Evolutionary conservation across 2,329 filamentous ascomycete genomes (phyloP), one percentile per base, ranked within the genome.

Genomic region (Diaporthe sp.): DNA sequence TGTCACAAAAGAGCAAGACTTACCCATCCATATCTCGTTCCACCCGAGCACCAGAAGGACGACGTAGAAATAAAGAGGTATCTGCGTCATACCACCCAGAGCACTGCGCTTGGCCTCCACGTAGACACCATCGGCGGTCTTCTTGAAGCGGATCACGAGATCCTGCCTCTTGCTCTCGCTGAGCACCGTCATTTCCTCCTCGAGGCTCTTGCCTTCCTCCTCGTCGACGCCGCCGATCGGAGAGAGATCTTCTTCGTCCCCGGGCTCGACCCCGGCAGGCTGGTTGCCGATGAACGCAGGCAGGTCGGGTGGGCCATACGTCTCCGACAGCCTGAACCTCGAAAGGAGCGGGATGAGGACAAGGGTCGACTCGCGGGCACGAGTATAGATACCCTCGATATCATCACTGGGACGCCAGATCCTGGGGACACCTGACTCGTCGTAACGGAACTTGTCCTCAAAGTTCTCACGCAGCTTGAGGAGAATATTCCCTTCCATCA

Each of bases 361-460:
- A 72, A 99, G 89, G 0, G 97, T 99, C 7, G 95, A 97, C 85
- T 98, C 96, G 78, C 96, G 92, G 4, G 97, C 96, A 78, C 92
- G 93, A 49, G 95, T 98, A 85, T 98, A 99, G 57, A 97, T 88
- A 61, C 96, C 96, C 86, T 99, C 97, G 77, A 99, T 99, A 82
- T 99, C 97, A 82, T 99, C 97, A 2, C 93, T 96, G 1, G 97
- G 97, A 34, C 96, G 92, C 97, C 97, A 99, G 84, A 99, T 98
- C 76, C 97, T 91, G 7, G 97, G 97, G 6, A 99, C 97, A 37
- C 97, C 97, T 9, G 92, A 92, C 76, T 98, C 96, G 81, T 99
- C 97, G 81, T 99, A 99, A 78, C 97, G 93, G 90, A 99, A 99
- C 85, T 98, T 98, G 87, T 99, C 97, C 85, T 99, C 97, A 79